Percentiles rank a stretch among this genome's conserved stretches.
Conservation (phyloP, 2,329 filamentous ascomycete species). For the Berkeleyomyces rouxiae region DNA sequence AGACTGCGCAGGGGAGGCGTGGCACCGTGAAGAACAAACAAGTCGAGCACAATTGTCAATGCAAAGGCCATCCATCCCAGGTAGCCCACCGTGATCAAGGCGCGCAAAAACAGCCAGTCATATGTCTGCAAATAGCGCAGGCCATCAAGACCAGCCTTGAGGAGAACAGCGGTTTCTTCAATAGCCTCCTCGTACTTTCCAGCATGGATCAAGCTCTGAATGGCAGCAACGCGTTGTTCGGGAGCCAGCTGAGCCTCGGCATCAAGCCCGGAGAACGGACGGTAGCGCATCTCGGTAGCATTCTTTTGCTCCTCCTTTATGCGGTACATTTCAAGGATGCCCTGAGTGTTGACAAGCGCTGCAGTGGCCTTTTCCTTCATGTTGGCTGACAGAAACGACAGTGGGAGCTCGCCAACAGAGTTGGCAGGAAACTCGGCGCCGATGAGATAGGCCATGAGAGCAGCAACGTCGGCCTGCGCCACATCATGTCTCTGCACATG, state of each 20-base stretch:
- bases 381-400: constrained; percentile 61
- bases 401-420: constrained; percentile 80
- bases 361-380: constrained; percentile 68
- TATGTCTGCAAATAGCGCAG: constrained; percentile 93
- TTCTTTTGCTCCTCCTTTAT: constrained; percentile 84
- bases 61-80: constrained; percentile 92
- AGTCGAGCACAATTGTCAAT: constrained; percentile 70
- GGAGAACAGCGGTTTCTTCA: constrained; percentile 55
- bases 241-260: constrained; percentile 40
- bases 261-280: constrained; percentile 55
- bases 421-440: constrained; percentile 88
- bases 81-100: constrained; percentile 78
- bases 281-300: constrained; percentile 57
- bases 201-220: constrained; percentile 48
- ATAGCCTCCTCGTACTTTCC: constrained; percentile 63
- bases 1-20: constrained; percentile 46
- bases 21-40: constrained; percentile 65
- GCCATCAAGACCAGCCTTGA: constrained; percentile 62
- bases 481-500: constrained; percentile 78
- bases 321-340: constrained; percentile 87
- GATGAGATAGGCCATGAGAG: constrained; percentile 83
- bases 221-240: constrained; percentile 49
- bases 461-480: constrained; percentile 80
- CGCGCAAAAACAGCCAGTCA: constrained; percentile 89
- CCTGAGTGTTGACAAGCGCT: constrained; percentile 65